Evolutionary conservation across 768 basidiomycete species (phyloP).

Genomic region (Suillus weaverae): DNA sequence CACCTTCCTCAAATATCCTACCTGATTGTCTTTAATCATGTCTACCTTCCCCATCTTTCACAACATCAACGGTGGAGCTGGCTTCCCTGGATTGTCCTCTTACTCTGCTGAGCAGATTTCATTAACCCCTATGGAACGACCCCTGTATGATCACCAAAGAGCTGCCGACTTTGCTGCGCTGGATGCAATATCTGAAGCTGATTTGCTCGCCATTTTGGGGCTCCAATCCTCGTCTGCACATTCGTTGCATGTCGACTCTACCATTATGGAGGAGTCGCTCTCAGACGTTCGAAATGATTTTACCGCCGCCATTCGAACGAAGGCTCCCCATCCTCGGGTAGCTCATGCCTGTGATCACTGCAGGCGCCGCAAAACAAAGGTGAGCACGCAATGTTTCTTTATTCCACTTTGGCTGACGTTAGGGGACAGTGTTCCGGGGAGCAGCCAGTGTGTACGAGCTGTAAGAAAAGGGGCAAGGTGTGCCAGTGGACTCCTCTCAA

Average conservation of each 20-base stretch:
- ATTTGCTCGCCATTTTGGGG: not conserved
- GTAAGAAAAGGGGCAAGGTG: not conserved
- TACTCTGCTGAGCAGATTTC: not conserved
- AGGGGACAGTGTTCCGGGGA: not conserved
- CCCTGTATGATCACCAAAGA: not conserved
- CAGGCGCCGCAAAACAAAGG: not conserved
- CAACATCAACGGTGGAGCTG: not conserved
- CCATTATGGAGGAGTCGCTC: not conserved
- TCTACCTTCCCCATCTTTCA: not conserved
- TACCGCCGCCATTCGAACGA: not conserved
- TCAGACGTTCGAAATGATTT: not conserved
- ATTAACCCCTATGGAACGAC: not conserved
- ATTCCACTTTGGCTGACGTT: not conserved
- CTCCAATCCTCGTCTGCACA: not conserved
- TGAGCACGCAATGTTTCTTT: not conserved
- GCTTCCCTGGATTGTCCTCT: not conserved
- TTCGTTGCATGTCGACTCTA: too few relatives aligned
- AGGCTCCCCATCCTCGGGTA: not conserved
- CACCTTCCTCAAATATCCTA: not conserved
- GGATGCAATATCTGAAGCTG: not conserved
- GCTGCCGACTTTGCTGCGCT: not conserved
- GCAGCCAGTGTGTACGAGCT: not conserved
- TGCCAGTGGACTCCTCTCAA: conserved; percentile 3
- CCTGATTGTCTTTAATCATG: not conserved
- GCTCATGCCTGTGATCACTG: not conserved